These are phyloP conservation scores for Fraxinus albicans DNA, from an alignment of 305 asterid genomes.

Conservation along the genomic window DNA sequence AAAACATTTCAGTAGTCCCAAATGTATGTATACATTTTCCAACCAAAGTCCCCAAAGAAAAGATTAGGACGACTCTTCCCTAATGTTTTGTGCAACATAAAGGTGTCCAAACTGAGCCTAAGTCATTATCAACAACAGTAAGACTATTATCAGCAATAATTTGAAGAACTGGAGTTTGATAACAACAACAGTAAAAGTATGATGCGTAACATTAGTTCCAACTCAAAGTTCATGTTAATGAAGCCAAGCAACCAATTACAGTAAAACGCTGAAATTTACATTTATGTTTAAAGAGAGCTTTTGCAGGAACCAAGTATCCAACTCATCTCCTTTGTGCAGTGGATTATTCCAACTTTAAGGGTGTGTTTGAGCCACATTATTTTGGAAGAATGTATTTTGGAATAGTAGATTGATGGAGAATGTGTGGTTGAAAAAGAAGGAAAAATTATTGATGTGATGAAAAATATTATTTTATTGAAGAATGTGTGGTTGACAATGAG, in stretches of 20 bases:
- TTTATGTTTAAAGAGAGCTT: constrained; percentile 5
- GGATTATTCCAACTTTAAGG: neutral
- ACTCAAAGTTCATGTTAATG: neutral
- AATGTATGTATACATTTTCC: neutral
- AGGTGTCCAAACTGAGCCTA: neutral
- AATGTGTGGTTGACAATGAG: too few species aligned
- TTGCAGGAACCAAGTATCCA: neutral
- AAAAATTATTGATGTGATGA: too few species aligned
- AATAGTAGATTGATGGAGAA: too few species aligned
- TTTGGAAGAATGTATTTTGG: too few species aligned
- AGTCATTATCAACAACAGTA: neutral
- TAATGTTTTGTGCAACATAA: neutral
- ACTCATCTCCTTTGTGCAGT: neutral
- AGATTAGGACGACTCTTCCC: neutral
- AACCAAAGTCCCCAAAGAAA: neutral
- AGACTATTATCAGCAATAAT: neutral
- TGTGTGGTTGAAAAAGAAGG: too few species aligned
- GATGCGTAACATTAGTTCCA: neutral
- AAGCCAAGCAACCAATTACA: neutral
- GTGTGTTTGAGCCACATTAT: too few species aligned
- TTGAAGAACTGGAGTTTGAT: neutral
- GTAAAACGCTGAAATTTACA: neutral
- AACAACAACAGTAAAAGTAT: neutral
- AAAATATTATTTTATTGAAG: too few species aligned
- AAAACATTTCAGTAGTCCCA: neutral